Evolutionary conservation across 257 asterid genomes (phyloP).

Genomic region (Agastache rugosa): DNA sequence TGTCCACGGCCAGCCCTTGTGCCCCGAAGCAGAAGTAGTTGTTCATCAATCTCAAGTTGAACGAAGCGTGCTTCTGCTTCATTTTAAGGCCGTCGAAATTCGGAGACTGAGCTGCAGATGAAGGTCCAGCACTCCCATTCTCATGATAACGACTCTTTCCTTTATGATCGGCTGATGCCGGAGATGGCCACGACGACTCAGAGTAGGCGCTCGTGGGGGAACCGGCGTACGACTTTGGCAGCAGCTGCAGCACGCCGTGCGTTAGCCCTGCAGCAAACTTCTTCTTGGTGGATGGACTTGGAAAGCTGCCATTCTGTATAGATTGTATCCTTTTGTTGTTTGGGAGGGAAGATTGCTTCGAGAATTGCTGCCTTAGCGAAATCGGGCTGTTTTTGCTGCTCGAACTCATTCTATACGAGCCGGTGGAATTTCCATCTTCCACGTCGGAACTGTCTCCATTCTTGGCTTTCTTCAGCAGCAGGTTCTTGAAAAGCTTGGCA

Average conservation of each 20-base stretch:
- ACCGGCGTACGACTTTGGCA: constrained; percentile 50
- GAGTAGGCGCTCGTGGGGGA: constrained; percentile 62
- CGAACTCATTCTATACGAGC: constrained; percentile 39
- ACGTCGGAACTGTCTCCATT: constrained; percentile 25
- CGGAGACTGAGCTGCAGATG: constrained; percentile 42
- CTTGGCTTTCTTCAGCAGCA: constrained; percentile 47
- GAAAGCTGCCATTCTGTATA: constrained; percentile 36
- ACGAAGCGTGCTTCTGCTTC: constrained; percentile 57
- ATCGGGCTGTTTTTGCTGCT: constrained; percentile 46
- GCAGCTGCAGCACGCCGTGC: constrained; percentile 65
- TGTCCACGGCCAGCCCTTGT: constrained; percentile 61
- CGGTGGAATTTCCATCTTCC: constrained; percentile 51
- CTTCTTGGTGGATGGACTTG: constrained; percentile 68
- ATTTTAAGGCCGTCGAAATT: constrained; percentile 38
- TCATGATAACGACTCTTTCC: constrained; percentile 35
- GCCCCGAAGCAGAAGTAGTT: constrained; percentile 77
- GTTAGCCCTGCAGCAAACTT: constrained; percentile 59
- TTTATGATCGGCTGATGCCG: constrained; percentile 35
- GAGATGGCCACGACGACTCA: constrained; percentile 67
- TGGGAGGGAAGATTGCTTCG: constrained; percentile 50
- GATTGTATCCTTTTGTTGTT: constrained; percentile 58
- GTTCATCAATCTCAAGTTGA: constrained; percentile 67
- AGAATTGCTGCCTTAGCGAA: constrained; percentile 70
- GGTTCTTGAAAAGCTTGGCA: constrained; percentile 55
- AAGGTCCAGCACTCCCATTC: constrained; percentile 22